These are phyloP conservation scores for Eremochloa ophiuroides DNA, from an alignment of 176 grass and related monocot genomes.

Conservation along the genomic window DNA sequence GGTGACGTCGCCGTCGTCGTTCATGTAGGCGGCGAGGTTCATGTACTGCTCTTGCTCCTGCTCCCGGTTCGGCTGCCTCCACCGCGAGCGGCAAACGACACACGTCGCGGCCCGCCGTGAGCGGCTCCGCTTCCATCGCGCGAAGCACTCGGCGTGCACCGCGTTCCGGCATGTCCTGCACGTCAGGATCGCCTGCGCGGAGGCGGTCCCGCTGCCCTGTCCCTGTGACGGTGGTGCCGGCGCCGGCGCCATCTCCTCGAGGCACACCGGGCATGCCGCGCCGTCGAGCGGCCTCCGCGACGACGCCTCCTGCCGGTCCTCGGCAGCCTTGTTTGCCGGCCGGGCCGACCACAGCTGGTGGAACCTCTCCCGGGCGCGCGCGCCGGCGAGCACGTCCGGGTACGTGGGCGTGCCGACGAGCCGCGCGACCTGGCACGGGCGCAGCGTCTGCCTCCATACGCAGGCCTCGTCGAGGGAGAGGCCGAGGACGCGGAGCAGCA, in stretches of 20 bases:
- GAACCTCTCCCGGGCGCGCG: slow-evolving; percentile 54
- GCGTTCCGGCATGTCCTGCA: slow-evolving; percentile 80
- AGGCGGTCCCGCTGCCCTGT: background rate
- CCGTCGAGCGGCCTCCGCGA: slow-evolving; percentile 20
- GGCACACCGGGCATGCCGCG: slow-evolving; percentile 69
- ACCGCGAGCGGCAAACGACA: slow-evolving; percentile 85
- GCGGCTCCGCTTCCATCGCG: slow-evolving; percentile 78
- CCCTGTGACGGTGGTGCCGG: background rate
- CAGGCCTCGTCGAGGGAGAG: slow-evolving; percentile 82
- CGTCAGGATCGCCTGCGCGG: slow-evolving; percentile 26
- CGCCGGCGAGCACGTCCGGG: slow-evolving; percentile 48
- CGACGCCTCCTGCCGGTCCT: background rate
- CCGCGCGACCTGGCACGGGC: slow-evolving; percentile 62
- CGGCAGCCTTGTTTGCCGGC: background rate
- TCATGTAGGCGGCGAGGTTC: slow-evolving; percentile 71
- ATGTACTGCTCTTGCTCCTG: slow-evolving; percentile 47
- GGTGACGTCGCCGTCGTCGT: slow-evolving; percentile 24
- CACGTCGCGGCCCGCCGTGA: slow-evolving; percentile 66
- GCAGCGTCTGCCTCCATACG: slow-evolving; percentile 67
- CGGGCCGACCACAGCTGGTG: slow-evolving; percentile 45
- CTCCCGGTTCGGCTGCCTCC: slow-evolving; percentile 52
- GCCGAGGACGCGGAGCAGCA: slow-evolving; percentile 85
- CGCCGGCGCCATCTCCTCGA: slow-evolving; percentile 81
- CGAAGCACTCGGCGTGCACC: slow-evolving; percentile 82
- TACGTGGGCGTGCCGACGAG: slow-evolving; percentile 58